These are phyloP conservation scores for Phytomonas serpens DNA, from an alignment of 208 protist genomes.

Conservation along the genomic window DNA sequence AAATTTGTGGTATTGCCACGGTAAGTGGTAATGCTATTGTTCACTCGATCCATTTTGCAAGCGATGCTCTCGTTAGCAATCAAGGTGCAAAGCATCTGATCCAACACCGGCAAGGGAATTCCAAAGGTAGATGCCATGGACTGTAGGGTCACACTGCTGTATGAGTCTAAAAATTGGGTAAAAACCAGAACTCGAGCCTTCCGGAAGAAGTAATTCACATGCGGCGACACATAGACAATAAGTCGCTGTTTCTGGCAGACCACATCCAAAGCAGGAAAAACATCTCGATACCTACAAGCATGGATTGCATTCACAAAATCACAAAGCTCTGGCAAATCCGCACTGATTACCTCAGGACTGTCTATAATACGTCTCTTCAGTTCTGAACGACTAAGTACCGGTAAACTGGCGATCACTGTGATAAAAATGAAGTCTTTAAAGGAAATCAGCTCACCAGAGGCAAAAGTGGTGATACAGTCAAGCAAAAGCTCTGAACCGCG, in stretches of 20 bases:
- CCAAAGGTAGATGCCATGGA: constrained; percentile 96
- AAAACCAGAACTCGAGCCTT: constrained; percentile 96
- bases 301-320: constrained; percentile 91
- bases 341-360: constrained; percentile 87
- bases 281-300: constrained; percentile 93
- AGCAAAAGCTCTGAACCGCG: constrained; percentile 91
- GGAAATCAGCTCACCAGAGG: constrained; percentile 90
- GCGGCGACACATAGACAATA: constrained; percentile 89
- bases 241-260: constrained; percentile 87
- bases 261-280: constrained; percentile 88
- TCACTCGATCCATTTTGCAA: constrained; percentile 98
- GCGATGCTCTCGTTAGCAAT: constrained; percentile 95
- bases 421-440: constrained; percentile 95
- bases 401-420: constrained; percentile 86
- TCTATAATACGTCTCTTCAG: constrained; percentile 90
- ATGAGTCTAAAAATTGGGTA: constrained; percentile 98
- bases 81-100: constrained; percentile 95
- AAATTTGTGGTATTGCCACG: constrained; percentile 95
- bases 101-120: constrained; percentile 79
- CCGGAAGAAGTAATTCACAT: constrained; percentile 95
- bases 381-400: constrained; percentile 82
- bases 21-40: constrained; percentile 94
- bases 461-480: constrained; percentile 97
- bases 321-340: constrained; percentile 85
- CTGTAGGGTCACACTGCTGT: constrained; percentile 94